Conservation (phyloP, 257 asterid genomes). For the Salvia splendens region DNA sequence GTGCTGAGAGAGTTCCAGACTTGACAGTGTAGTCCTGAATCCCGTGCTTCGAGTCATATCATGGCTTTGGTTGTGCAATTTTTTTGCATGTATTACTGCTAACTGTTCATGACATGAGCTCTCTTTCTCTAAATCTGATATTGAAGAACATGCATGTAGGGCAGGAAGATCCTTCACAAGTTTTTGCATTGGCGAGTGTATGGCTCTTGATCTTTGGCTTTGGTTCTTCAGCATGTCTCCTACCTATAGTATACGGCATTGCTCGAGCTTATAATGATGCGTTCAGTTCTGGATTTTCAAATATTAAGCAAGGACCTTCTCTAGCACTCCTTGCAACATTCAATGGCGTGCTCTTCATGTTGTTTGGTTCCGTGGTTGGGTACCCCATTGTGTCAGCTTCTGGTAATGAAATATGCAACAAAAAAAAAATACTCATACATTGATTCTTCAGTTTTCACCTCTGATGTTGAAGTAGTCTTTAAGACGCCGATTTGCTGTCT, state of each 20-base stretch:
- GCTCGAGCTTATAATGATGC: conserved; percentile 72
- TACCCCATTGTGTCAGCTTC: conserved; percentile 92
- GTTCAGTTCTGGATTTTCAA: conserved; percentile 50
- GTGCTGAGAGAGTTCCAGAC: conserved; percentile 5
- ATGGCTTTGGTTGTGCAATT: background rate
- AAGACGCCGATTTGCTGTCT: conserved; percentile 1
- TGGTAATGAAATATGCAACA: conserved; percentile 53
- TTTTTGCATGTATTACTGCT: conserved; percentile 9
- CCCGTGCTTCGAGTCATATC: background rate
- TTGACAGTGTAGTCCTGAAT: conserved; percentile 10
- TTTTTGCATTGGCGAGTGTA: conserved; percentile 81
- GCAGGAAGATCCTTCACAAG: conserved; percentile 99
- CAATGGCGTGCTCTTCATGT: conserved; percentile 64
- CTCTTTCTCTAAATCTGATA: conserved; percentile 53
- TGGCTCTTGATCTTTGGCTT: conserved; percentile 89
- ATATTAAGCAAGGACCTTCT: conserved; percentile 53
- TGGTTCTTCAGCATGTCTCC: conserved; percentile 75
- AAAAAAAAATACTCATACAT: conserved; percentile 4
- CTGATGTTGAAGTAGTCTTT: background rate
- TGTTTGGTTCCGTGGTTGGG: conserved; percentile 81
- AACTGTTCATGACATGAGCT: conserved; percentile 1
- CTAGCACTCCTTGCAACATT: conserved; percentile 61
- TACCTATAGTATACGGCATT: conserved; percentile 66
- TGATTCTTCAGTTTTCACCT: background rate
- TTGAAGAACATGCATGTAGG: conserved; percentile 76